These are phyloP conservation scores for Fusarium tjaetaba DNA, from an alignment of 2,329 filamentous ascomycete species.

Conservation along the genomic window DNA sequence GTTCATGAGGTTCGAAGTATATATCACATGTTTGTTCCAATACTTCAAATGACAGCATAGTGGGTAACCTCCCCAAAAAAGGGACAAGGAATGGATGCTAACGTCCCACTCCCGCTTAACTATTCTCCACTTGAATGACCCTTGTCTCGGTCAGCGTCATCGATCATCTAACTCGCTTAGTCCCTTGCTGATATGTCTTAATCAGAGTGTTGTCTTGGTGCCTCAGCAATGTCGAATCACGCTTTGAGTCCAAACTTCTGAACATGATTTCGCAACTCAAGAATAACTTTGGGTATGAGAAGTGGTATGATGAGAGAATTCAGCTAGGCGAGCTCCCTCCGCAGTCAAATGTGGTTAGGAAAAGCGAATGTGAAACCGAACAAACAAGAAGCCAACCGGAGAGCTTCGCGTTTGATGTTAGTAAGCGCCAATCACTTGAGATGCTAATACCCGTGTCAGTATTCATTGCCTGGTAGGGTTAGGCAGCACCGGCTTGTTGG, in stretches of 20 bases:
- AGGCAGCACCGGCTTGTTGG: not conserved
- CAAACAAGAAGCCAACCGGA: not conserved
- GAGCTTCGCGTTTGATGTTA: not conserved
- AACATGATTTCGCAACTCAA: not conserved
- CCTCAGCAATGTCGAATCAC: not conserved
- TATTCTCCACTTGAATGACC: constrained; percentile 27
- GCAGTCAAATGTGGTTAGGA: not conserved
- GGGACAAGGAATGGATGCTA: constrained; percentile 27
- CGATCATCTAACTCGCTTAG: constrained; percentile 33
- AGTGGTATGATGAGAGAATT: not conserved
- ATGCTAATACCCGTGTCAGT: constrained; percentile 6
- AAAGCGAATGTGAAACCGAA: constrained; percentile 4
- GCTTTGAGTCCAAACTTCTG: not conserved
- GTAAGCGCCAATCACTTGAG: not conserved
- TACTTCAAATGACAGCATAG: constrained; percentile 30
- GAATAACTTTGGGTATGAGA: not conserved
- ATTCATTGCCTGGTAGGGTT: constrained; percentile 8
- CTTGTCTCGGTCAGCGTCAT: constrained; percentile 34
- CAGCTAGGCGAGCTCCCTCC: not conserved
- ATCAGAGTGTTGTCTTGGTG: constrained; percentile 8
- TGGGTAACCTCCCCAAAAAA: constrained; percentile 32
- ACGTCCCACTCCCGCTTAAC: constrained; percentile 29
- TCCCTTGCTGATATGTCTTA: constrained; percentile 11
- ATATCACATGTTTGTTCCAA: constrained; percentile 19
- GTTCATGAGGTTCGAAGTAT: constrained; percentile 1